phyloP scores from a whole-genome alignment of 2,329 filamentous ascomycete genomes.

The Lasiodiplodia hormozganensis region DNA sequence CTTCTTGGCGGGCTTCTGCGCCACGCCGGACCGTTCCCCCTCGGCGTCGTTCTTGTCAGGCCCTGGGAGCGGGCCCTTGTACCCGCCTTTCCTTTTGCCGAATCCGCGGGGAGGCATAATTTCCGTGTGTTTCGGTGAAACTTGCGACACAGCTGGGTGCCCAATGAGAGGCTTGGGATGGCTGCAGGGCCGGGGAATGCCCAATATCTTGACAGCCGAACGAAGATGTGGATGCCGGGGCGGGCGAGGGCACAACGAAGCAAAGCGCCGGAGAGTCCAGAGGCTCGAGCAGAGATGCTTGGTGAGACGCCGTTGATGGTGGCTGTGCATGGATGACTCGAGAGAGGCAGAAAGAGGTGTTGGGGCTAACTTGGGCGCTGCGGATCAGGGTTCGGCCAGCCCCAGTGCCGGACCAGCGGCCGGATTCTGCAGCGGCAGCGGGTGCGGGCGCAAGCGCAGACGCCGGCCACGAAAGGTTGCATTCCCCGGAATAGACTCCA shows the following conservation, averaged over 20 bases:
- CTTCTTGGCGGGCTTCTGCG: constrained; percentile 40
- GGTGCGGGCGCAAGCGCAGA: neutral
- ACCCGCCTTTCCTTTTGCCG: constrained; percentile 11
- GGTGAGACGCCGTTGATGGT: neutral
- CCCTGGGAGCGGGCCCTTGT: constrained; percentile 21
- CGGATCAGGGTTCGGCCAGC: constrained; percentile 20
- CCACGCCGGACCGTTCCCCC: neutral
- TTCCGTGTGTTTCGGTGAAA: neutral
- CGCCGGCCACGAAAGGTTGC: neutral
- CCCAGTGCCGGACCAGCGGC: constrained; percentile 1
- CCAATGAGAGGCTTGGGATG: neutral
- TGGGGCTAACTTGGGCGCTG: constrained; percentile 10
- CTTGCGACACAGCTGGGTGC: neutral
- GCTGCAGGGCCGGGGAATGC: neutral
- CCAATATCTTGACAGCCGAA: neutral
- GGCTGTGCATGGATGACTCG: neutral
- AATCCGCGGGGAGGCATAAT: constrained; percentile 19
- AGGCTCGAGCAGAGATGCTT: neutral
- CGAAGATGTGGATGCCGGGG: neutral
- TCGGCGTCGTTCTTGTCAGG: neutral
- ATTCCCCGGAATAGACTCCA: constrained; percentile 1
- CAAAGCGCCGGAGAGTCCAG: neutral
- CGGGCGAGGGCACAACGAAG: neutral
- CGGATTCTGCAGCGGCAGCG: constrained; percentile 10
- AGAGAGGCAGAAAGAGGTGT: neutral